phyloP scores from a whole-genome alignment of 192 early-diverging fungal genomes.

The Umbelopsis vinacea region DNA sequence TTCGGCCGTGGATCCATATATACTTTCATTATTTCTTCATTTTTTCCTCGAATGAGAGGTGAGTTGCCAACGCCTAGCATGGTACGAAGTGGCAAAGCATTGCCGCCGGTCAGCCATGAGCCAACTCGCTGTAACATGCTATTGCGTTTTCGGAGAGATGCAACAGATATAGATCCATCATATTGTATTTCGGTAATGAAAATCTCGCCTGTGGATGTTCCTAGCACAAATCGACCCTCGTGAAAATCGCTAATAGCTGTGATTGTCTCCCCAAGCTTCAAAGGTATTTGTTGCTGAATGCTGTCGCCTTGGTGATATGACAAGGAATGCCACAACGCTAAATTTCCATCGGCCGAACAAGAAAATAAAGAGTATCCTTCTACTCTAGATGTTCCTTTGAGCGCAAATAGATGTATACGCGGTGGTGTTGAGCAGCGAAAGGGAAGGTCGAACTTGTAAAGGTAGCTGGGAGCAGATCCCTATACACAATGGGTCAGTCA shows the following conservation, averaged over 20 bases:
- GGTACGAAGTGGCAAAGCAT: not conserved
- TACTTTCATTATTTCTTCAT: slow-evolving; percentile 1
- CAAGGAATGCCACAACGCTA: slow-evolving; percentile 4
- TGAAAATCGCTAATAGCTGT: not conserved
- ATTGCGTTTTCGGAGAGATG: not conserved
- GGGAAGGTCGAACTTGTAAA: not conserved
- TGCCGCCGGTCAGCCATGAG: not conserved
- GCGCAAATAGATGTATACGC: not conserved
- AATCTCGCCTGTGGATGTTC: not conserved
- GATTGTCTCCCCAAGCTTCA: slow-evolving; percentile 2
- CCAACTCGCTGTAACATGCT: slow-evolving; percentile 9
- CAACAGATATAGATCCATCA: not conserved
- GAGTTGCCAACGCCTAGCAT: not conserved
- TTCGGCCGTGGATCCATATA: not conserved
- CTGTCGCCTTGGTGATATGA: not conserved
- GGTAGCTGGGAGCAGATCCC: not conserved
- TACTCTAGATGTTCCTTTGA: slow-evolving; percentile 1
- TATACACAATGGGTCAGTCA: not conserved
- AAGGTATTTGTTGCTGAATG: not conserved
- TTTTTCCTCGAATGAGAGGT: not conserved
- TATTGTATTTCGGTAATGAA: not conserved
- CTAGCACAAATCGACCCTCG: not conserved
- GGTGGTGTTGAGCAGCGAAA: not conserved
- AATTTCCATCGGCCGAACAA: slow-evolving; percentile 4
- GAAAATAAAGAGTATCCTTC: slow-evolving; percentile 6